These are phyloP conservation scores for Euphorbia lathyris DNA, from an alignment of 345 rosid species.

Conservation along the genomic window DNA sequence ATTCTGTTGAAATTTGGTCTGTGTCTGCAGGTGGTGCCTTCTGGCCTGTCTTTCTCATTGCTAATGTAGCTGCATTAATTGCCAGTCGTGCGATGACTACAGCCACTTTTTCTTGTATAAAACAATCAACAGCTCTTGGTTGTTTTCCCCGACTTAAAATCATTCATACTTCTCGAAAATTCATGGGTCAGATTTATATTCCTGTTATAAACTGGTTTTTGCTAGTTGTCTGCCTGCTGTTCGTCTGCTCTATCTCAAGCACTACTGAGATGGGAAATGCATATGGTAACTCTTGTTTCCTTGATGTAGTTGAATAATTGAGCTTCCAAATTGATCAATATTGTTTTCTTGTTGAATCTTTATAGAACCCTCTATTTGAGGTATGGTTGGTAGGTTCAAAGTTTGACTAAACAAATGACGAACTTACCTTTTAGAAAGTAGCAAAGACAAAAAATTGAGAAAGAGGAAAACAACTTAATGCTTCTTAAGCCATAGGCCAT, in stretches of 20 bases:
- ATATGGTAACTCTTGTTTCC: conserved; percentile 62
- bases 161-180: conserved; percentile 94
- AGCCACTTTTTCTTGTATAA: conserved; percentile 98
- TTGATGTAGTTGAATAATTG: not conserved
- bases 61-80: conserved; percentile 90
- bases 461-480: not conserved
- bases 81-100: conserved; percentile 98
- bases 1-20: conserved; percentile 1
- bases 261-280: conserved; percentile 94
- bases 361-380: not conserved
- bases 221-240: conserved; percentile 74
- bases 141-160: conserved; percentile 99
- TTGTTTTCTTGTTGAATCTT: not conserved
- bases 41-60: conserved; percentile 86
- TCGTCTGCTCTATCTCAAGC: conserved; percentile 80
- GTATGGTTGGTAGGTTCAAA: no score
- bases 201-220: conserved; percentile 99
- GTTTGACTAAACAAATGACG: no score
- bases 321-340: not conserved
- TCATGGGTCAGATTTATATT: conserved; percentile 99
- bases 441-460: not conserved
- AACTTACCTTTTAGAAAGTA: not conserved
- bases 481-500: not conserved
- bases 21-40: conserved; percentile 62
- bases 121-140: conserved; percentile 94